Percentiles rank a stretch among this genome's conserved stretches.
Conservation (phyloP, 176 grass and related monocot species). For the Typha latifolia region DNA sequence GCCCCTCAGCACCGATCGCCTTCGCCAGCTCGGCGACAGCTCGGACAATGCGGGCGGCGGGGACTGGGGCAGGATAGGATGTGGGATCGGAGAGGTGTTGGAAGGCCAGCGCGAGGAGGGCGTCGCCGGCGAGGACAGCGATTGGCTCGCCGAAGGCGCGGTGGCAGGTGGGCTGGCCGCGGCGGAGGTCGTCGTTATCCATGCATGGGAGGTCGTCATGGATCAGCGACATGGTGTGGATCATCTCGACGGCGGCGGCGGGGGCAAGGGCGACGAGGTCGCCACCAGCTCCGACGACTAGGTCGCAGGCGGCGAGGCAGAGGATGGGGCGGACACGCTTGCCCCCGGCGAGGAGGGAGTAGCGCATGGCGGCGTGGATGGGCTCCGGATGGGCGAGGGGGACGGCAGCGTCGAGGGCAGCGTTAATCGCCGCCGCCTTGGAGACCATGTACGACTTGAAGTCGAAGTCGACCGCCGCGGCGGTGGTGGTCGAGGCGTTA, state of each 20-base stretch:
- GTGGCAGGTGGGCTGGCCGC: slow-evolving; percentile 68
- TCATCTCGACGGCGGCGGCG: slow-evolving; percentile 61
- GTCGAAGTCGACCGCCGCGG: slow-evolving; percentile 31
- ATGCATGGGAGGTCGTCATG: slow-evolving; percentile 82
- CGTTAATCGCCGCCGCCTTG: slow-evolving; percentile 43
- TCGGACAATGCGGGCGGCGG: slow-evolving; percentile 47
- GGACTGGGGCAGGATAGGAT: slow-evolving; percentile 30
- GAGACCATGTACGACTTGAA: slow-evolving; percentile 67
- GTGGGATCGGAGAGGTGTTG: slow-evolving; percentile 32
- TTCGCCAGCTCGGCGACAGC: slow-evolving; percentile 54
- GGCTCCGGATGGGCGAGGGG: slow-evolving; percentile 24
- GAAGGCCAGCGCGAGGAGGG: slow-evolving; percentile 65
- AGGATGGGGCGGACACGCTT: slow-evolving; percentile 67
- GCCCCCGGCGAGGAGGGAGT: slow-evolving; percentile 64
- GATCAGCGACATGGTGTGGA: slow-evolving; percentile 87
- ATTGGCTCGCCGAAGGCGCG: slow-evolving; percentile 59
- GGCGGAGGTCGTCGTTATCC: slow-evolving; percentile 71
- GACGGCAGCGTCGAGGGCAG: slow-evolving; percentile 44
- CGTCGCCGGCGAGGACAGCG: slow-evolving; percentile 59
- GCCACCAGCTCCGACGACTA: slow-evolving; percentile 44
- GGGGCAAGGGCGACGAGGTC: slow-evolving; percentile 16
- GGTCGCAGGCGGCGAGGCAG: slow-evolving; percentile 54
- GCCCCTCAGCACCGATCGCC: slow-evolving; percentile 58
- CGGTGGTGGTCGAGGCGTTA: not conserved
- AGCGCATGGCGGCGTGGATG: slow-evolving; percentile 78